These are phyloP conservation scores for Teunomyces gatunensis DNA, from an alignment of 805 yeast genomes.

Conservation along the genomic window DNA sequence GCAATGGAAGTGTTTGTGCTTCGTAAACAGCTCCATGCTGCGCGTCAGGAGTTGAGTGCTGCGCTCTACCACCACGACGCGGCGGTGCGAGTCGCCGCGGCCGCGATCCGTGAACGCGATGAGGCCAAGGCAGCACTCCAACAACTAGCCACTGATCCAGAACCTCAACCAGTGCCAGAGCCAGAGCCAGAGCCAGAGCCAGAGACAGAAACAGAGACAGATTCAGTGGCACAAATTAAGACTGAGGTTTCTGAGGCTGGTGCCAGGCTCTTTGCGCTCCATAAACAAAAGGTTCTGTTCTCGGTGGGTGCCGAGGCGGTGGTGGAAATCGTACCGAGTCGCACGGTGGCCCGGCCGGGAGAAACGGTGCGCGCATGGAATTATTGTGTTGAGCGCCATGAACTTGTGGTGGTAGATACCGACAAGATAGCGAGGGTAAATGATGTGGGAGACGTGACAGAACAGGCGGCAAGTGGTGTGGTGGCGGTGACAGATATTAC, in stretches of 20 bases:
- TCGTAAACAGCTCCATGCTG: constrained; percentile 63
- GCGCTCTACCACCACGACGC: constrained; percentile 88
- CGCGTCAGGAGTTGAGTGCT: constrained; percentile 70
- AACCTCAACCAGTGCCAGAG: constrained; percentile 1
- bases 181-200: constrained; percentile 14
- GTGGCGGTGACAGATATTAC: too few relatives aligned
- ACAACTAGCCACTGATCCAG: constrained; percentile 16
- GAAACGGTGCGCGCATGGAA: neutral
- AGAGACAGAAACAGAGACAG: too few relatives aligned
- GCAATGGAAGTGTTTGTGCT: constrained; percentile 77
- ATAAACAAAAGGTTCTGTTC: constrained; percentile 23
- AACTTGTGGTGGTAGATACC: neutral
- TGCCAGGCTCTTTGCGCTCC: constrained; percentile 32
- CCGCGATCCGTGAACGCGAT: constrained; percentile 71
- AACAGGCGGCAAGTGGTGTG: too few relatives aligned
- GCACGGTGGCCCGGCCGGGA: neutral
- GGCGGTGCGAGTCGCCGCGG: constrained; percentile 80
- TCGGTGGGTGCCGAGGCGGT: neutral
- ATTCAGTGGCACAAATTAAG: too few relatives aligned
- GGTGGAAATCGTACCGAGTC: neutral
- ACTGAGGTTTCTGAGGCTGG: constrained; percentile 25
- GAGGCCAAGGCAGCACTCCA: constrained; percentile 66
- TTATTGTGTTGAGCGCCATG: neutral
- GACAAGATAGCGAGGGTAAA: constrained; percentile 8
- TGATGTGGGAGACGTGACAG: too few relatives aligned